Evolutionary conservation across 2,329 filamentous ascomycete genomes (phyloP).

Genomic region (Endothia cerciana): DNA sequence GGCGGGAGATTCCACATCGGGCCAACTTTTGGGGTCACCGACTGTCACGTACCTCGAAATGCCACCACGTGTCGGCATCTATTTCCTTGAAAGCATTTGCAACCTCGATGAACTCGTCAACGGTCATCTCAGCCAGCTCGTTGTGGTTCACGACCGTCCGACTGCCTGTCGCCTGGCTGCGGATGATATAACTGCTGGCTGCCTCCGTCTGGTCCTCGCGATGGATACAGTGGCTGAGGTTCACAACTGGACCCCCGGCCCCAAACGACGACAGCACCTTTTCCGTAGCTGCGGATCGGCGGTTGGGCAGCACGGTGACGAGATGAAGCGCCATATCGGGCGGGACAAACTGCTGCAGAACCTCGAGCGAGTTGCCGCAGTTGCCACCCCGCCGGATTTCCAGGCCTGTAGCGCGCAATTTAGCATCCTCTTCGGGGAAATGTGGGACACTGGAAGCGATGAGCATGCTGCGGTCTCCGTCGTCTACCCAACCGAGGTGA

Average conservation of each 20-base stretch:
- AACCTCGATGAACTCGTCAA: conserved; percentile 59
- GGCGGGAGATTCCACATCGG: background rate
- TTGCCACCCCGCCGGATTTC: conserved; percentile 71
- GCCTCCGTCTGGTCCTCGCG: conserved; percentile 57
- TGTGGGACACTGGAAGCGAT: conserved; percentile 59
- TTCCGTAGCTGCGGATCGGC: conserved; percentile 51
- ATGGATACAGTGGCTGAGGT: conserved; percentile 62
- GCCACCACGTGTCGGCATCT: conserved; percentile 61
- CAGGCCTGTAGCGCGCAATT: conserved; percentile 66
- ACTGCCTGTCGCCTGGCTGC: conserved; percentile 60
- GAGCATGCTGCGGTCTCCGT: background rate
- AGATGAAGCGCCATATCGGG: conserved; percentile 45
- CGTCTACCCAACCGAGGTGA: background rate
- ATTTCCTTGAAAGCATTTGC: conserved; percentile 42
- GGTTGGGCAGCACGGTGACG: conserved; percentile 58
- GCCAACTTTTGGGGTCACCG: background rate
- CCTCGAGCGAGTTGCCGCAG: conserved; percentile 71
- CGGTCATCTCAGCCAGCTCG: conserved; percentile 68
- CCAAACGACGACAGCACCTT: conserved; percentile 61
- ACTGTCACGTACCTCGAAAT: conserved; percentile 66
- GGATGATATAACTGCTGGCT: conserved; percentile 72
- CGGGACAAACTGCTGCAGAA: conserved; percentile 64
- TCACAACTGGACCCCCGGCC: conserved; percentile 41
- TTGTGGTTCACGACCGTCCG: conserved; percentile 75
- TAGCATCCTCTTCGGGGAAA: conserved; percentile 73